These are phyloP conservation scores for Blumeria graminis DNA, from an alignment of 2,329 filamentous ascomycete genomes.

Conservation along the genomic window DNA sequence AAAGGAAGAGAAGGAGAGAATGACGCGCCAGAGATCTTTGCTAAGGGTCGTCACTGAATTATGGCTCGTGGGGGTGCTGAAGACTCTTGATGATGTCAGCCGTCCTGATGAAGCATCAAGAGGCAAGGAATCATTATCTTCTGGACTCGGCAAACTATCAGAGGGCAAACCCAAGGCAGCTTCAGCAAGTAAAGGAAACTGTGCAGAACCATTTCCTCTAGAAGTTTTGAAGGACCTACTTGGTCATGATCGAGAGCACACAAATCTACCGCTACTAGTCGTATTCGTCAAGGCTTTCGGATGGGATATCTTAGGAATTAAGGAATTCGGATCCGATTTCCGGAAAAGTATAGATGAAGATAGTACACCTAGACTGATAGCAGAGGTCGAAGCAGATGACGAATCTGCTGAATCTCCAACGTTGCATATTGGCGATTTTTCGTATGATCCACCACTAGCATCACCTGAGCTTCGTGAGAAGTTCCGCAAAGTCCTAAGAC, in stretches of 20 bases:
- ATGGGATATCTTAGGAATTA: slow-evolving; percentile 82
- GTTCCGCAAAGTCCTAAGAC: slow-evolving; percentile 62
- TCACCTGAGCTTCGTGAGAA: slow-evolving; percentile 56
- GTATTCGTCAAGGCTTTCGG: slow-evolving; percentile 90
- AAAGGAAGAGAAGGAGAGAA: slow-evolving; percentile 83
- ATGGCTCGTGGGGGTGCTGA: slow-evolving; percentile 76
- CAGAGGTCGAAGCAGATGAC: slow-evolving; percentile 19
- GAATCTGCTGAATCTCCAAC: slow-evolving; percentile 26
- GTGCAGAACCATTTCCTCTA: slow-evolving; percentile 77
- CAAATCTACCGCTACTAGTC: slow-evolving; percentile 74
- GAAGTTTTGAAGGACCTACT: slow-evolving; percentile 96
- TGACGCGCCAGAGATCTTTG: slow-evolving; percentile 64
- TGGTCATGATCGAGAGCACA: slow-evolving; percentile 77
- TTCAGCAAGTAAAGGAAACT: slow-evolving; percentile 33
- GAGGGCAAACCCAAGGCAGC: slow-evolving; percentile 30
- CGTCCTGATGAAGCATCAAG: slow-evolving; percentile 35
- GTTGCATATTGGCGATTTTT: slow-evolving; percentile 17
- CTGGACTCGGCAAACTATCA: slow-evolving; percentile 33
- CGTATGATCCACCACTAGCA: slow-evolving; percentile 49
- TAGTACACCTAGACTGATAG: slow-evolving; percentile 31
- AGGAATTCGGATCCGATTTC: slow-evolving; percentile 44
- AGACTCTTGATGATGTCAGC: slow-evolving; percentile 47
- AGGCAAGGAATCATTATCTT: slow-evolving; percentile 21
- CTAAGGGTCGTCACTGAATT: slow-evolving; percentile 82
- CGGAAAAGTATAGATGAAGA: slow-evolving; percentile 68